Conservation (phyloP, 345 rosid species). For the Conringia planisiliqua region DNA sequence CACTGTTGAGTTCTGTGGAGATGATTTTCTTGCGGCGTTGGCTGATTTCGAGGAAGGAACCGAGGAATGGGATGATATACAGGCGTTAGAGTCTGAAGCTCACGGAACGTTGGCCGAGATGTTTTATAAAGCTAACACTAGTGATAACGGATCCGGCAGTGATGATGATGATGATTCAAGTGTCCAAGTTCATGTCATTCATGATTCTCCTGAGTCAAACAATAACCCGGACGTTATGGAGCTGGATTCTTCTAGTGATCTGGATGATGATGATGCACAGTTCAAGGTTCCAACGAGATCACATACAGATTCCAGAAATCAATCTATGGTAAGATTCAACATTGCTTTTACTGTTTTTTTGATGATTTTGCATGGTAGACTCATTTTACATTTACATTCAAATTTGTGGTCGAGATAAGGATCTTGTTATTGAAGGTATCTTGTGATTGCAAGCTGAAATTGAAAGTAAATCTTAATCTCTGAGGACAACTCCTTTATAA, state of each 20-base stretch:
- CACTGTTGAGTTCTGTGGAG: conserved; percentile 78
- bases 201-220: conserved; percentile 52
- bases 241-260: conserved; percentile 58
- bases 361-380: background rate
- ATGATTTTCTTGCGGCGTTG: conserved; percentile 75
- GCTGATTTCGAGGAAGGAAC: conserved; percentile 67
- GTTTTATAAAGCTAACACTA: conserved; percentile 38
- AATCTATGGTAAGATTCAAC: conserved; percentile 43
- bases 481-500: background rate
- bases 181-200: conserved; percentile 39
- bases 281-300: conserved; percentile 26
- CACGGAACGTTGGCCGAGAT: conserved; percentile 63
- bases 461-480: background rate
- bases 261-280: conserved; percentile 33
- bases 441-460: background rate
- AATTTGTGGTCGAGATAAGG: background rate
- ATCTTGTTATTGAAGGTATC: background rate
- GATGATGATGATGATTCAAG: conserved; percentile 6
- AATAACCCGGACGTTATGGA: conserved; percentile 40
- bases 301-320: conserved; percentile 17
- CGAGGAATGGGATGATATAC: conserved; percentile 93
- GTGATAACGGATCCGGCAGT: conserved; percentile 9
- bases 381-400: background rate
- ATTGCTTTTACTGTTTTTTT: background rate
- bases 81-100: conserved; percentile 64